A percentile compares a stretch with the other conserved stretches of the same genome.
These are phyloP conservation scores for Daedaleopsis sinensis DNA, from an alignment of 768 basidiomycete species.

Conservation along the genomic window DNA sequence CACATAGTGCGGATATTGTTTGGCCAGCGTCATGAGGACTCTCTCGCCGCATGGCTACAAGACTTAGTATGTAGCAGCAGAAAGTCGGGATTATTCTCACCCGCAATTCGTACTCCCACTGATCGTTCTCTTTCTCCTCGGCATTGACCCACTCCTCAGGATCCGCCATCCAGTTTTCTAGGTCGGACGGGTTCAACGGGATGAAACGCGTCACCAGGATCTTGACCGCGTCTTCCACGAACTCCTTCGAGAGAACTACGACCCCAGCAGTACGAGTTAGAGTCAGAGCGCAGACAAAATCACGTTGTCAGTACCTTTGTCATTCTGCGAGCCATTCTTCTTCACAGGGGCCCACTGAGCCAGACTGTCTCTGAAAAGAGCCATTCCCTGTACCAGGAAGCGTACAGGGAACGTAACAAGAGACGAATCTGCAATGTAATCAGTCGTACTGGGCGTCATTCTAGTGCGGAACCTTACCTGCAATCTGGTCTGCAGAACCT, in stretches of 20 bases:
- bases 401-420: constrained; percentile 74
- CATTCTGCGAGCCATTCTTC: constrained; percentile 61
- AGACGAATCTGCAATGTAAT: constrained; percentile 52
- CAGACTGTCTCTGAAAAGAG: constrained; percentile 82
- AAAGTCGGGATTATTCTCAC: constrained; percentile 44
- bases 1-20: constrained; percentile 71
- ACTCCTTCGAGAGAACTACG: constrained; percentile 65
- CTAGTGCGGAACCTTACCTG: constrained; percentile 45
- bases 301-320: constrained; percentile 39
- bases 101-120: constrained; percentile 92
- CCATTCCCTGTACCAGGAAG: constrained; percentile 83
- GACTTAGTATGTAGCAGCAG: background rate
- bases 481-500: constrained; percentile 52
- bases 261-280: background rate
- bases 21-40: constrained; percentile 80
- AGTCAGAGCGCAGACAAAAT: constrained; percentile 16
- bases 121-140: constrained; percentile 87
- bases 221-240: constrained; percentile 73
- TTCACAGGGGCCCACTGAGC: constrained; percentile 73
- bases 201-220: constrained; percentile 85
- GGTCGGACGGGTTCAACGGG: constrained; percentile 78
- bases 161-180: constrained; percentile 83
- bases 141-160: constrained; percentile 95
- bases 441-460: background rate
- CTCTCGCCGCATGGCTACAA: constrained; percentile 88